Evolutionary conservation across 2,329 filamentous ascomycete genomes (phyloP).

Genomic region (Ophiobolus disseminans): DNA sequence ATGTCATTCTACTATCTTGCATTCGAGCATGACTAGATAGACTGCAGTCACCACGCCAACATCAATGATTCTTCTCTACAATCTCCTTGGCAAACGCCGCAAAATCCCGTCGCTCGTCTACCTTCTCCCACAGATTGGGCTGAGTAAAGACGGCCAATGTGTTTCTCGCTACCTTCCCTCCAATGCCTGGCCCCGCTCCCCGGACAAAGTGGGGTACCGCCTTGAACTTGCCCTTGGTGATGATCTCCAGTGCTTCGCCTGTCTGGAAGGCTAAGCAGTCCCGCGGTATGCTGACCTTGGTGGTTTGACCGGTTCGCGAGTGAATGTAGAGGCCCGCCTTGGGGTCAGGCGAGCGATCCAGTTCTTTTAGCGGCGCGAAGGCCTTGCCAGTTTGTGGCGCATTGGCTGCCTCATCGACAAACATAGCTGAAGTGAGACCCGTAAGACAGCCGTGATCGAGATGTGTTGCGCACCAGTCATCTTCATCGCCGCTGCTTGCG

Average conservation of each 20-base stretch:
- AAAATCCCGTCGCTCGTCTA: slow-evolving; percentile 75
- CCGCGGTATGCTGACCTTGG: slow-evolving; percentile 90
- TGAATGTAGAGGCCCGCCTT: slow-evolving; percentile 92
- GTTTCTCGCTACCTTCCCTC: slow-evolving; percentile 64
- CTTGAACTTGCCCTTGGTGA: slow-evolving; percentile 89
- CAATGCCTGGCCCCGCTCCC: slow-evolving; percentile 67
- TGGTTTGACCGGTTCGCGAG: slow-evolving; percentile 78
- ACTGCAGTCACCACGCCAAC: neutral
- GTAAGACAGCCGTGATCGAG: slow-evolving; percentile 94
- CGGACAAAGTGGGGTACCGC: slow-evolving; percentile 96
- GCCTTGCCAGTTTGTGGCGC: slow-evolving; percentile 40
- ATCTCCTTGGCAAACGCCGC: slow-evolving; percentile 72
- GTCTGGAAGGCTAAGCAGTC: slow-evolving; percentile 97
- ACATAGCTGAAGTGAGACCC: slow-evolving; percentile 94
- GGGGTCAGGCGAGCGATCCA: slow-evolving; percentile 79
- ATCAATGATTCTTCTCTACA: slow-evolving; percentile 55
- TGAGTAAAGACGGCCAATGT: slow-evolving; percentile 97
- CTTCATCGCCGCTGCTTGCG: slow-evolving; percentile 62
- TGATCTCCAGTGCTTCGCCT: slow-evolving; percentile 86
- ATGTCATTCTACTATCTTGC: slow-evolving; percentile 14
- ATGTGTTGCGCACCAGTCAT: slow-evolving; percentile 94
- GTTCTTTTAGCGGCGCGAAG: slow-evolving; percentile 68
- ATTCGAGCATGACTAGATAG: neutral
- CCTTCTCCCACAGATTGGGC: slow-evolving; percentile 83
- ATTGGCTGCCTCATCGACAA: slow-evolving; percentile 75